phyloP scores from a whole-genome alignment of 192 early-diverging fungal genomes.

The Gaertneriomyces semiglobifer region DNA sequence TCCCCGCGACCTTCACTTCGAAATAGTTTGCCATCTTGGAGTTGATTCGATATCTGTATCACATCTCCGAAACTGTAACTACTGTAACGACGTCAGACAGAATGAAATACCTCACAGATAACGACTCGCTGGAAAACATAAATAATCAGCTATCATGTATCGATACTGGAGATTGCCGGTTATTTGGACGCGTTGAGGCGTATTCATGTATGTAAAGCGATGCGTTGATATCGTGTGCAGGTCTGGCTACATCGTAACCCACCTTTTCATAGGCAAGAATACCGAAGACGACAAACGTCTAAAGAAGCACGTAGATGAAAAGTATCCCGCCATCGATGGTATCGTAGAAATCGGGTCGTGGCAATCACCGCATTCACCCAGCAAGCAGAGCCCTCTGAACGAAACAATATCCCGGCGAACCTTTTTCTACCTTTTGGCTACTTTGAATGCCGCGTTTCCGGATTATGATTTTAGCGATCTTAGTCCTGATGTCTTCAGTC shows the following conservation, averaged over 20 bases:
- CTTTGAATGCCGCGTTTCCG: slow-evolving; percentile 92
- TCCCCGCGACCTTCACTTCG: slow-evolving; percentile 11
- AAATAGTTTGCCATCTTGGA: background rate
- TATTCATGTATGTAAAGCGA: slow-evolving; percentile 79
- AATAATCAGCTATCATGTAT: slow-evolving; percentile 84
- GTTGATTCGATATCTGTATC: background rate
- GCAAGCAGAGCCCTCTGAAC: slow-evolving; percentile 88
- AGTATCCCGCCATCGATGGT: slow-evolving; percentile 62
- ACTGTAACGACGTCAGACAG: background rate
- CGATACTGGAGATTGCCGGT: slow-evolving; percentile 73
- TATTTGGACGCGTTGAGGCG: slow-evolving; percentile 83
- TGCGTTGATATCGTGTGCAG: too few species aligned
- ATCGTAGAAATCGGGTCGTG: slow-evolving; percentile 41
- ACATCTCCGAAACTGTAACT: background rate
- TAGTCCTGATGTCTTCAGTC: slow-evolving; percentile 71
- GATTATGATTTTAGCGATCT: slow-evolving; percentile 97
- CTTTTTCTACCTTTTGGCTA: slow-evolving; percentile 91
- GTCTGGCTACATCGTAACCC: background rate
- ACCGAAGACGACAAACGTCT: slow-evolving; percentile 93
- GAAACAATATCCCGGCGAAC: slow-evolving; percentile 80
- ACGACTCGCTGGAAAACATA: slow-evolving; percentile 73
- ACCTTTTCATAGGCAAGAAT: slow-evolving; percentile 68
- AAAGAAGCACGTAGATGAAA: slow-evolving; percentile 79
- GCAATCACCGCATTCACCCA: slow-evolving; percentile 47
- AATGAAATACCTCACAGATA: slow-evolving; percentile 86